A percentile compares a stretch with the other conserved stretches of the same genome.
Conservation (phyloP, 495 filamentous ascomycete species). For the Peziza echinospora region DNA sequence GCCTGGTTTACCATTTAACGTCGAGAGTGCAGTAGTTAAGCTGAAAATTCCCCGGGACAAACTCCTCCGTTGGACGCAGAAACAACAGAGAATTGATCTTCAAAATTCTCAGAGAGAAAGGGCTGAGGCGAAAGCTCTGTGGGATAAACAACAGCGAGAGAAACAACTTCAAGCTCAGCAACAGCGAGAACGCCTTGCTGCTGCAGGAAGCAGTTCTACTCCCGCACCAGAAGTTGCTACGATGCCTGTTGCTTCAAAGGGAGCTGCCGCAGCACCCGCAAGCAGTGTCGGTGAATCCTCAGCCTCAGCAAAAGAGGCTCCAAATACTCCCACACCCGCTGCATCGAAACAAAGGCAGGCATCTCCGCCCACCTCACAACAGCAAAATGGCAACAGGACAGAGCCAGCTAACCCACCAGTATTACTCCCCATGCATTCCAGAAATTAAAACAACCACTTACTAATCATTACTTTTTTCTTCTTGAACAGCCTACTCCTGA, state of each 20-base stretch:
- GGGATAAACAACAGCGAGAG: slow-evolving; percentile 1
- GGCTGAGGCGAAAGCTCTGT: slow-evolving; percentile 1
- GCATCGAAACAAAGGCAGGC: slow-evolving; percentile 5
- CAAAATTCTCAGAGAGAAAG: slow-evolving; percentile 21
- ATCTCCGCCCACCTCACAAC: slow-evolving; percentile 36
- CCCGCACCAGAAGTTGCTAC: slow-evolving; percentile 12
- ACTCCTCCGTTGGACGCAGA: slow-evolving; percentile 36
- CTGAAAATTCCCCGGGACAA: slow-evolving; percentile 45
- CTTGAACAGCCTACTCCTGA: slow-evolving; percentile 47
- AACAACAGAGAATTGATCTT: slow-evolving; percentile 22
- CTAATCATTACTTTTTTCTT: too few relatives aligned
- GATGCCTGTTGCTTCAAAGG: not conserved
- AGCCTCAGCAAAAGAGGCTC: slow-evolving; percentile 6
- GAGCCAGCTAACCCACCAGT: too few relatives aligned
- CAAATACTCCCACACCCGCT: slow-evolving; percentile 11
- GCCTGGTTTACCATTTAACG: slow-evolving; percentile 9
- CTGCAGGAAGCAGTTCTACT: not conserved
- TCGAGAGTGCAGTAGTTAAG: slow-evolving; percentile 35
- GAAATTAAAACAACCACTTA: too few relatives aligned
- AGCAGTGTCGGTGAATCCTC: slow-evolving; percentile 3
- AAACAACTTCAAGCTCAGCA: slow-evolving; percentile 7
- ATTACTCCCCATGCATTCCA: too few relatives aligned
- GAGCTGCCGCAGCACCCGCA: too few relatives aligned
- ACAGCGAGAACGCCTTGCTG: slow-evolving; percentile 5
- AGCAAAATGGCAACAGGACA: too few relatives aligned